Conservation (phyloP, 1,139 yeast species). For the Saccharomyces hybrid region DNA sequence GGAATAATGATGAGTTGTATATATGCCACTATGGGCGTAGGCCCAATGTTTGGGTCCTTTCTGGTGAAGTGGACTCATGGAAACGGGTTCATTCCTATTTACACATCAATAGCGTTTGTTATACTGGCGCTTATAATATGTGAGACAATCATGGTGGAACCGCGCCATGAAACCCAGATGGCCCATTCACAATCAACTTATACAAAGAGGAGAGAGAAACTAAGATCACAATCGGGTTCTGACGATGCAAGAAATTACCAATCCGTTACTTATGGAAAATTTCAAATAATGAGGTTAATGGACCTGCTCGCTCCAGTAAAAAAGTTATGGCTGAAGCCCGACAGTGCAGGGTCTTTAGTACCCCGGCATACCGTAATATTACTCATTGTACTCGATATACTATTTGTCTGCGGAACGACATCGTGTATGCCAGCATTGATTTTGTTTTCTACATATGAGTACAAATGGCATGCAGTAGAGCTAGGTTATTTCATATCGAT, state of each 20-base stretch:
- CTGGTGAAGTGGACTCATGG: conserved; percentile 16
- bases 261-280: conserved; percentile 1
- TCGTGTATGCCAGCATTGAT: conserved; percentile 40
- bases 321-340: conserved; percentile 36
- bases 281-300: conserved; percentile 4
- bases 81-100: conserved; percentile 9
- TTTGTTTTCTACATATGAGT: conserved; percentile 50
- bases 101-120: conserved; percentile 6
- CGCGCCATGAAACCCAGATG: conserved; percentile 14
- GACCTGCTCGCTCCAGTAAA: conserved; percentile 40
- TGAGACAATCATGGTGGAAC: conserved; percentile 10
- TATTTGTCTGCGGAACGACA: conserved; percentile 31
- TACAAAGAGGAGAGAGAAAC: conserved; percentile 4
- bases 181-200: conserved; percentile 8
- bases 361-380: conserved; percentile 41
- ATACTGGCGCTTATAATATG: conserved; percentile 7
- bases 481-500: conserved; percentile 52
- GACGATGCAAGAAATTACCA: neutral
- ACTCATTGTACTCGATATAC: conserved; percentile 42
- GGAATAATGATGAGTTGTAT: conserved; percentile 45
- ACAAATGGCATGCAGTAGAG: conserved; percentile 51
- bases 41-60: conserved; percentile 48
- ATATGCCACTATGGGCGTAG: conserved; percentile 46
- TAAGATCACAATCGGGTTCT: neutral
- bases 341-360: conserved; percentile 27